Conservation (phyloP, 305 asterid genomes). For the Coffea humblotiana region DNA sequence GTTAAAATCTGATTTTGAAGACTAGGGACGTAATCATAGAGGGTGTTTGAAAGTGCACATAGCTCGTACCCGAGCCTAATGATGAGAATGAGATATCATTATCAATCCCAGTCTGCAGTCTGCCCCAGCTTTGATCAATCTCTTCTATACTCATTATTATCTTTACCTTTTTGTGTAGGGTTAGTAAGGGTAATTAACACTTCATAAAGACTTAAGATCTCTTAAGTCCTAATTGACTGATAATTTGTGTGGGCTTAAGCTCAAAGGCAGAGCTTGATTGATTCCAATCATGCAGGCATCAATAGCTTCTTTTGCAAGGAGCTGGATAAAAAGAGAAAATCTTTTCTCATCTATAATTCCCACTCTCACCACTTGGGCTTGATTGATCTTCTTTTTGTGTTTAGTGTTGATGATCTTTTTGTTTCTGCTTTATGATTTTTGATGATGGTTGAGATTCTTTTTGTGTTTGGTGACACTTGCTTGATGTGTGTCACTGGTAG, state of each 20-base stretch:
- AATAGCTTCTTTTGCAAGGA: conserved; percentile 10
- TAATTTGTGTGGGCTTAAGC: neutral
- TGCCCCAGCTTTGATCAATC: conserved; percentile 5
- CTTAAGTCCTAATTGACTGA: neutral
- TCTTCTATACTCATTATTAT: neutral
- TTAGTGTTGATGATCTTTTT: neutral
- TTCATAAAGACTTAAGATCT: neutral
- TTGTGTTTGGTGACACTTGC: neutral
- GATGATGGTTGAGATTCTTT: neutral
- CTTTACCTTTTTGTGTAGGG: neutral
- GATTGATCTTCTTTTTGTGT: conserved; percentile 17
- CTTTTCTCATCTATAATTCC: neutral
- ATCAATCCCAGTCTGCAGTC: neutral
- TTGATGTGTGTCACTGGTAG: neutral
- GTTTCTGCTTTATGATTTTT: neutral
- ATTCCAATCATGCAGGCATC: conserved; percentile 24
- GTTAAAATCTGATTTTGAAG: neutral
- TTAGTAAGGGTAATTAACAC: neutral
- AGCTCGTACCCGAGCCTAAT: conserved; percentile 30
- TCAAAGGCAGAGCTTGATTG: neutral
- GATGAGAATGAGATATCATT: conserved; percentile 24
- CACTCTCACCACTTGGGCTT: neutral
- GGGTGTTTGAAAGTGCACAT: conserved; percentile 25
- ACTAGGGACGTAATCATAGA: neutral
- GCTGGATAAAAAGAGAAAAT: neutral